Conservation (phyloP, 805 yeast genomes). For the Starmera pachycereana region DNA sequence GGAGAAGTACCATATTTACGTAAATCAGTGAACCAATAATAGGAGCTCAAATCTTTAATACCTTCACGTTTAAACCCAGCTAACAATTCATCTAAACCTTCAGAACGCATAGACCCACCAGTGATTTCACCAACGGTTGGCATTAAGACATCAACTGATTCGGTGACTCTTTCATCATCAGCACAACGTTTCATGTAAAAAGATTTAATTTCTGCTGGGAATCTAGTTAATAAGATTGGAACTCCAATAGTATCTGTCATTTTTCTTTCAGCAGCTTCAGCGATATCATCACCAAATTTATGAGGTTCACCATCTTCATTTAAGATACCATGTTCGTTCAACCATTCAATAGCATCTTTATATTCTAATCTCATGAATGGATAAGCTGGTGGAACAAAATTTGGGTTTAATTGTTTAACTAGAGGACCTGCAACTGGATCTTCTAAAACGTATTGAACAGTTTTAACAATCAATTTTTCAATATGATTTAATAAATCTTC, state of each 20-base stretch:
- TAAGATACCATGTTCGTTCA: slow-evolving; percentile 86
- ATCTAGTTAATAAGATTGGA: slow-evolving; percentile 85
- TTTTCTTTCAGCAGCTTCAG: slow-evolving; percentile 98
- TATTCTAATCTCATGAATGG: slow-evolving; percentile 93
- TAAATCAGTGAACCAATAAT: slow-evolving; percentile 95
- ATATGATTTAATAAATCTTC: slow-evolving; percentile 81
- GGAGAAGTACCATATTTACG: slow-evolving; percentile 97
- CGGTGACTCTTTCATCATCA: slow-evolving; percentile 92
- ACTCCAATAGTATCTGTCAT: slow-evolving; percentile 93
- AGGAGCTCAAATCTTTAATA: slow-evolving; percentile 58
- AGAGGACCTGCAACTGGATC: slow-evolving; percentile 92
- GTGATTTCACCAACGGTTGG: slow-evolving; percentile 98
- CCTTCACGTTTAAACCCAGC: slow-evolving; percentile 92
- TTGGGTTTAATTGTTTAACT: slow-evolving; percentile 86
- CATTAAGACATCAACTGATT: slow-evolving; percentile 96
- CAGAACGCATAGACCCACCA: slow-evolving; percentile 98
- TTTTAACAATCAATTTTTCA: slow-evolving; percentile 63
- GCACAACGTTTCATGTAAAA: slow-evolving; percentile 93
- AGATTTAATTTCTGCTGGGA: slow-evolving; percentile 96
- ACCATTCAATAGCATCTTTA: slow-evolving; percentile 88
- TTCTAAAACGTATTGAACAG: slow-evolving; percentile 66
- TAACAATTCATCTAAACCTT: slow-evolving; percentile 66
- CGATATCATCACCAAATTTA: slow-evolving; percentile 97
- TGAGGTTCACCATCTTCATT: slow-evolving; percentile 92
- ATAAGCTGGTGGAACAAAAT: slow-evolving; percentile 65